Conservation (phyloP, 1,139 yeast species). For the Barnettozyma hawaiiensis region DNA sequence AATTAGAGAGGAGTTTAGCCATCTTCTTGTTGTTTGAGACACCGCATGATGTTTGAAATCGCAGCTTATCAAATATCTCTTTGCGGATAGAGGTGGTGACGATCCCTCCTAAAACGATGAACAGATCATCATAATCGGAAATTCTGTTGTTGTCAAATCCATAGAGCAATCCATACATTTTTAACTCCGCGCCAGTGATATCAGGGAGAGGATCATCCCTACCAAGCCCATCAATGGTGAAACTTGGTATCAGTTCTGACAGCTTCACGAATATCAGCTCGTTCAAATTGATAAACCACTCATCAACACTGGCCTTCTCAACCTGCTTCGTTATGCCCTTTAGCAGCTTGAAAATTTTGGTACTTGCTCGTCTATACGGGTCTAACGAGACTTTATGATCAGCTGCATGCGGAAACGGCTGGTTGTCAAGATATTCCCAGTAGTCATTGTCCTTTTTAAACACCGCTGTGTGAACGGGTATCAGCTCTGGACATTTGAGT, state of each 20-base stretch:
- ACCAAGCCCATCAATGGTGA: conserved; percentile 21
- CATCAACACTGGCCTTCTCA: conserved; percentile 95
- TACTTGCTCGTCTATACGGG: conserved; percentile 82
- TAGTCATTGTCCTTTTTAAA: conserved; percentile 79
- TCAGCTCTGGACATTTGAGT: conserved; percentile 66
- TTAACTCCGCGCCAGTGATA: conserved; percentile 15
- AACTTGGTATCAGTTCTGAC: conserved; percentile 32
- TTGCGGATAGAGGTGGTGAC: conserved; percentile 49
- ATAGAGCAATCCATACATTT: conserved; percentile 17
- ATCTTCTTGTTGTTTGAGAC: conserved; percentile 67
- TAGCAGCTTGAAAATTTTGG: conserved; percentile 68
- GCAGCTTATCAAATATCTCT: conserved; percentile 47
- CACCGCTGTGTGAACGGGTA: conserved; percentile 90
- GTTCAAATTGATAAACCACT: conserved; percentile 83
- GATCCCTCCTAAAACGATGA: conserved; percentile 60
- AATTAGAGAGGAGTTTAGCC: conserved; percentile 89
- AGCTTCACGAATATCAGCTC: conserved; percentile 28
- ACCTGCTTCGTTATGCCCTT: conserved; percentile 53
- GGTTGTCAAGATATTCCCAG: conserved; percentile 62
- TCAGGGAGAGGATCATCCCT: conserved; percentile 41
- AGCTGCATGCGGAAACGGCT: conserved; percentile 36
- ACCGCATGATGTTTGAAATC: conserved; percentile 91
- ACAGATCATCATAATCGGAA: conserved; percentile 82
- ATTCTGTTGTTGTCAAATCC: conserved; percentile 25
- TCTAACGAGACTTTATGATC: conserved; percentile 83